Evolutionary conservation across 345 rosid species (phyloP), one percentile per base, ranked within the genome.

Genomic region (Theobroma cacao): DNA sequence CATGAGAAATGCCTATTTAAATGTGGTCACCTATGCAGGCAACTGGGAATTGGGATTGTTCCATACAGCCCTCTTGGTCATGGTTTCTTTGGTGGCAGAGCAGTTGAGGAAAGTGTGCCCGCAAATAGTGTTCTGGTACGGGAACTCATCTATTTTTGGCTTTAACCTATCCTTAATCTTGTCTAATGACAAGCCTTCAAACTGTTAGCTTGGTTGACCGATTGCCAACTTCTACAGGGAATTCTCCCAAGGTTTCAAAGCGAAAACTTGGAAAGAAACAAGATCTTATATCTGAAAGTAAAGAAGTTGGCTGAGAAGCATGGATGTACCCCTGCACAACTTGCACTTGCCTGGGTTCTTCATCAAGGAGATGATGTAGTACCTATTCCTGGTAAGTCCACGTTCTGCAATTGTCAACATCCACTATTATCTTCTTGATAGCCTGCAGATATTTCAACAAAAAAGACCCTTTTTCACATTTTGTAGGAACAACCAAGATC

Each of bases 21-120:
- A 76, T 58, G 50, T 36, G 28, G 40, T 76, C 58, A 47, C 15
- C 26, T 43, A 11, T 86, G 83, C 72, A 84, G 88, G 86, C 83
- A 86, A 75, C 93, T 88, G 61, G 86, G 93, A 22, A 86, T 88
- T 69, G 89, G 90, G 62, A 82, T 86, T 72, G 91, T 82, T 68
- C 80, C 88, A 24, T 88, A 86, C 78, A 82, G 87, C 64, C 93
- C 91, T 67, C 84, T 89, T 58, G 93, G 90, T 70, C 78, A 80
- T 13, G 93, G 93, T 26, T 82, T 89, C 73, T 88, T 86, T 52
- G 90, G 78, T 31, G 90, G 92, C 38, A 86, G 43, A 83, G 89
- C 86, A 59, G 59, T 80, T 55, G 50, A 82, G 45, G 89, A 84
- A 63, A 64, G 58, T 63, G 24, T 86, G 64, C 78, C 93, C 53